Conservation (phyloP, 768 basidiomycete species). For the Leccinum subgranulosum region DNA sequence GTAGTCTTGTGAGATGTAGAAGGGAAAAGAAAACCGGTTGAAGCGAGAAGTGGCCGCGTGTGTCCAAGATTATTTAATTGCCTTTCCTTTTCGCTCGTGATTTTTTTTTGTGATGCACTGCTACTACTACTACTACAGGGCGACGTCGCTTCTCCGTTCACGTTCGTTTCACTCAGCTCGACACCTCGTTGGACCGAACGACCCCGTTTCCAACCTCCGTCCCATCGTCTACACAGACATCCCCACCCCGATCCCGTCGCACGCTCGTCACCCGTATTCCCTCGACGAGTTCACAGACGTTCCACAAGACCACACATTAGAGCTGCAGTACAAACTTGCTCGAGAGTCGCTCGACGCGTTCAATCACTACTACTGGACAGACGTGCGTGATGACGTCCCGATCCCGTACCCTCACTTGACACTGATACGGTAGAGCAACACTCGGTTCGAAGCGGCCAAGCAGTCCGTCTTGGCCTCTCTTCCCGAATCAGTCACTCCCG, state of each 20-base stretch:
- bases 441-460: conserved; percentile 74
- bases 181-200: conserved; percentile 63
- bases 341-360: conserved; percentile 71
- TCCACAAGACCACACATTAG: conserved; percentile 40
- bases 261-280: conserved; percentile 66
- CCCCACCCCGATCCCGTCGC: conserved; percentile 32
- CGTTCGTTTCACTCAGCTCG: conserved; percentile 22
- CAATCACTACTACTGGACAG: conserved; percentile 78
- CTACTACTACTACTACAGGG: neutral
- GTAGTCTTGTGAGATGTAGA: neutral
- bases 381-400: conserved; percentile 46
- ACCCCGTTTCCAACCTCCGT: conserved; percentile 76
- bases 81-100: neutral
- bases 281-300: conserved; percentile 59
- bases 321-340: conserved; percentile 69
- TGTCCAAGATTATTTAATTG: neutral
- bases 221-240: conserved; percentile 73
- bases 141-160: neutral
- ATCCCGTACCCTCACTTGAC: neutral
- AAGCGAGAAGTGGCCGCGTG: neutral
- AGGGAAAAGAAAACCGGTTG: neutral
- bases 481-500: conserved; percentile 44
- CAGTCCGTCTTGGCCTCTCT: conserved; percentile 53
- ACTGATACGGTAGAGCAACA: conserved; percentile 56
- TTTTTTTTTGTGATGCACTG: neutral